Conservation (phyloP, 2,329 filamentous ascomycete genomes). For the Blastomyces parvus region DNA sequence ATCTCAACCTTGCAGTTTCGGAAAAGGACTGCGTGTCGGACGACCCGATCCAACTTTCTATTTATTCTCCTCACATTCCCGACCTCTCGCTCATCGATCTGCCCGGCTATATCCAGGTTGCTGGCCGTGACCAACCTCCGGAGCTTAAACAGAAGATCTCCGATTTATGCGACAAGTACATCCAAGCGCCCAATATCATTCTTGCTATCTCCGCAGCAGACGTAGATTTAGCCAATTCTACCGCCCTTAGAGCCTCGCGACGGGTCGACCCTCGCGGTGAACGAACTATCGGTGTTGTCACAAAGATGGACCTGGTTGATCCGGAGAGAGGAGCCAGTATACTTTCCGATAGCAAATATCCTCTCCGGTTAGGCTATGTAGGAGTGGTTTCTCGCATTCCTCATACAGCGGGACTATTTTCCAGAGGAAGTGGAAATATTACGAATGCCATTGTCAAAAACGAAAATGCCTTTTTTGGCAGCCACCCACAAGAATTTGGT, state of each 20-base stretch:
- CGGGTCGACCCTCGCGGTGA: constrained; percentile 90
- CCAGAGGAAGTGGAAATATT: constrained; percentile 70
- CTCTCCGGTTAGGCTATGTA: constrained; percentile 87
- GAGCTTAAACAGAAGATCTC: constrained; percentile 93
- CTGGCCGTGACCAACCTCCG: constrained; percentile 77
- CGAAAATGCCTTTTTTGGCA: constrained; percentile 75
- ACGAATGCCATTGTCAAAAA: constrained; percentile 75
- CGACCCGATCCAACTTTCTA: constrained; percentile 90
- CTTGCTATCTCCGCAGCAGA: constrained; percentile 95
- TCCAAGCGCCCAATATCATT: constrained; percentile 90
- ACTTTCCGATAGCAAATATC: constrained; percentile 82
- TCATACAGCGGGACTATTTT: constrained; percentile 60
- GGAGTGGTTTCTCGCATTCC: constrained; percentile 86
- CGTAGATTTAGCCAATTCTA: constrained; percentile 94
- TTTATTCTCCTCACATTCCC: constrained; percentile 90
- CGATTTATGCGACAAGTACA: constrained; percentile 96
- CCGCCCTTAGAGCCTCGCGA: constrained; percentile 77
- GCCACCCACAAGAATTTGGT: constrained; percentile 73
- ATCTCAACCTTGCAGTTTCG: constrained; percentile 87
- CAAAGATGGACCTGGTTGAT: constrained; percentile 97
- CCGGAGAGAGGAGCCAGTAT: constrained; percentile 67
- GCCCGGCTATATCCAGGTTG: constrained; percentile 94
- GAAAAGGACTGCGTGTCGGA: constrained; percentile 88
- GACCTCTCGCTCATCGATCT: constrained; percentile 94
- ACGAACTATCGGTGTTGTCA: constrained; percentile 95